A percentile compares a stretch with the other conserved stretches of the same genome.
These are phyloP conservation scores for Podospora anserina DNA, from an alignment of 495 filamentous ascomycete species.

Conservation along the genomic window DNA sequence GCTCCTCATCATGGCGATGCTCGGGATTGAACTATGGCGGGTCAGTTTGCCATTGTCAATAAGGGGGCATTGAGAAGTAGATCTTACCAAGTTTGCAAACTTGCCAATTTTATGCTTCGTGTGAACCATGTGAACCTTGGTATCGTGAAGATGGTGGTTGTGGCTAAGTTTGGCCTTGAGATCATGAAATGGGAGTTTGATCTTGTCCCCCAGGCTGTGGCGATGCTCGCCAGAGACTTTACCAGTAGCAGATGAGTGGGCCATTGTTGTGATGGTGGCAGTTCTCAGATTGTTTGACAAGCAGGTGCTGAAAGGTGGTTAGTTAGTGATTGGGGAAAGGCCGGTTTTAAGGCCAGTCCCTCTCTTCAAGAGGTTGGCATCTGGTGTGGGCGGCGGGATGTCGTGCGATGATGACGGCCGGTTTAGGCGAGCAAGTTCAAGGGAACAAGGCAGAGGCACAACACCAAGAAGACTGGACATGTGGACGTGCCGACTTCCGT, in stretches of 20 bases:
- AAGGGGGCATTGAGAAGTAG: slow-evolving; percentile 13
- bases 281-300: neutral
- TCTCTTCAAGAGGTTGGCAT: neutral
- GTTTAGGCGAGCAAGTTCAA: neutral
- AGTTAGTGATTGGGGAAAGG: neutral
- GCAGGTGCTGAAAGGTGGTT: neutral
- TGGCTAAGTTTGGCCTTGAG: slow-evolving; percentile 49
- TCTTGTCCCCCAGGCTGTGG: slow-evolving; percentile 27
- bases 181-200: slow-evolving; percentile 40
- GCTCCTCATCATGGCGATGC: slow-evolving; percentile 91
- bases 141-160: slow-evolving; percentile 43
- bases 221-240: slow-evolving; percentile 12
- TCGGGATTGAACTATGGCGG: slow-evolving; percentile 65
- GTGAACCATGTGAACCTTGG: slow-evolving; percentile 46
- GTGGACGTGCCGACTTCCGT: neutral
- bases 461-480: neutral
- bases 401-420: neutral
- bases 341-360: neutral
- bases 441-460: neutral
- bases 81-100: slow-evolving; percentile 48
- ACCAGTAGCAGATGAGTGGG: neutral
- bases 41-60: neutral
- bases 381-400: neutral
- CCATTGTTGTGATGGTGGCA: neutral
- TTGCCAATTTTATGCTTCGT: slow-evolving; percentile 57